Evolutionary conservation across 2,329 filamentous ascomycete species (phyloP).

Genomic region (Lasiodiplodia hormozganensis): DNA sequence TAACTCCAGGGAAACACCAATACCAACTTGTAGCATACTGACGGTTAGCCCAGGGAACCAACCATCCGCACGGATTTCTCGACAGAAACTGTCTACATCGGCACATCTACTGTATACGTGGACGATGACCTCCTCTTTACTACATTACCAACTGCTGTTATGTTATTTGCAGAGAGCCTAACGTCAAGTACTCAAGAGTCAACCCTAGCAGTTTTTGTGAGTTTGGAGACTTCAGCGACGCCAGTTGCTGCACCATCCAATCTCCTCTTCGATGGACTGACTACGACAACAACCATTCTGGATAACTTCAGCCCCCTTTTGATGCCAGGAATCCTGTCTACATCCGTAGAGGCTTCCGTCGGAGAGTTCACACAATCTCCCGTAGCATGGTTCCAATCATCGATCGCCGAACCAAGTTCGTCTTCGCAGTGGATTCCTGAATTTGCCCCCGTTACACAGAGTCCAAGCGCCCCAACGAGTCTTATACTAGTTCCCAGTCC

Average conservation of each 20-base stretch:
- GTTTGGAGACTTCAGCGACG: background rate
- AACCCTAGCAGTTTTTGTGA: background rate
- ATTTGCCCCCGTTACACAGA: background rate
- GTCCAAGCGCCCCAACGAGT: background rate
- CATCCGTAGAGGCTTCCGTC: background rate
- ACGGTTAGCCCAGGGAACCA: background rate
- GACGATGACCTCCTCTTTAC: background rate
- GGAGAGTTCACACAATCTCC: background rate
- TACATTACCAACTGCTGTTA: background rate
- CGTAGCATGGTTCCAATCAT: background rate
- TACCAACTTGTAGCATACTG: background rate
- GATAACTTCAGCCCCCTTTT: no score
- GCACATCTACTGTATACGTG: slow-evolving; percentile 15
- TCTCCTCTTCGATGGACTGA: background rate
- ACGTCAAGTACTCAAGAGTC: background rate
- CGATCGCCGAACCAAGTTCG: background rate
- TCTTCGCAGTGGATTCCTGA: slow-evolving; percentile 1
- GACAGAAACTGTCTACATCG: slow-evolving; percentile 14
- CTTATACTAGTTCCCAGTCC: background rate
- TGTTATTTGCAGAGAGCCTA: background rate
- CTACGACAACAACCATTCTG: background rate
- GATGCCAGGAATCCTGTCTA: background rate
- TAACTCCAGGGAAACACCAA: background rate
- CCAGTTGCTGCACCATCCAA: background rate
- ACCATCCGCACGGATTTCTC: background rate